A percentile compares a stretch with the other conserved stretches of the same genome.
Evolutionary conservation across 257 asterid species (phyloP).

Genomic region (Ilex aquifolium): DNA sequence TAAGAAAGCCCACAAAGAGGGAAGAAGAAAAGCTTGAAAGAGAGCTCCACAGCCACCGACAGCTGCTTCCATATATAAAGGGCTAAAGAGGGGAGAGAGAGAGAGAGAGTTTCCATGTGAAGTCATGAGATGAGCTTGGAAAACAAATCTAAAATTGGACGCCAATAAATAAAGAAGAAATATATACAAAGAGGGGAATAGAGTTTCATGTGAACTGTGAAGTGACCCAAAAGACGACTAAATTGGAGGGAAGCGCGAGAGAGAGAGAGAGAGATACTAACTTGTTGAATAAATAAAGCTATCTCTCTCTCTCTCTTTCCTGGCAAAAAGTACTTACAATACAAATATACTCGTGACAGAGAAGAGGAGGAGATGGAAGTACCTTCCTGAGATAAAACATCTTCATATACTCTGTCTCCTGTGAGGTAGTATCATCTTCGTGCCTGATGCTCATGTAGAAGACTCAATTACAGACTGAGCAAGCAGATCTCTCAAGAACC

Average conservation of each 20-base stretch:
- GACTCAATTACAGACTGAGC: slow-evolving; percentile 10
- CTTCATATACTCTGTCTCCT: too few species aligned
- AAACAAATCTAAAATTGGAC: too few species aligned
- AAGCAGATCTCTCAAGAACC: slow-evolving; percentile 21
- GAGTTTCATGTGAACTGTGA: too few species aligned
- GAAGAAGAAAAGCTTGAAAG: too few species aligned
- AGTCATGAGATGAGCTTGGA: neutral
- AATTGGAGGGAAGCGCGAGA: slow-evolving; percentile 4
- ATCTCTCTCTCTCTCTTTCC: neutral
- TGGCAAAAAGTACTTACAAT: too few species aligned
- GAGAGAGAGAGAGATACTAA: slow-evolving; percentile 18
- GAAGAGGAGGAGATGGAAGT: slow-evolving; percentile 2
- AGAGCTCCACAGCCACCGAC: slow-evolving; percentile 16
- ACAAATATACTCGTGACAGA: neutral
- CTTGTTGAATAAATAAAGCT: slow-evolving; percentile 32
- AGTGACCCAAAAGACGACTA: too few species aligned
- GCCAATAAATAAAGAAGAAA: too few species aligned
- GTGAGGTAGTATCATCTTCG: too few species aligned
- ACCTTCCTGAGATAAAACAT: too few species aligned
- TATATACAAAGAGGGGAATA: too few species aligned
- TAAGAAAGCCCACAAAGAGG: too few species aligned
- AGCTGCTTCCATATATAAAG: neutral
- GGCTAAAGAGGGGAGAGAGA: slow-evolving; percentile 3
- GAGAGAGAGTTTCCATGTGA: slow-evolving; percentile 13
- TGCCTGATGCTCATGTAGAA: slow-evolving; percentile 14